A percentile compares a stretch with the other conserved stretches of the same genome.
Conservation (phyloP, 352 stramenopile genomes). For the Phytophthora sp. region DNA sequence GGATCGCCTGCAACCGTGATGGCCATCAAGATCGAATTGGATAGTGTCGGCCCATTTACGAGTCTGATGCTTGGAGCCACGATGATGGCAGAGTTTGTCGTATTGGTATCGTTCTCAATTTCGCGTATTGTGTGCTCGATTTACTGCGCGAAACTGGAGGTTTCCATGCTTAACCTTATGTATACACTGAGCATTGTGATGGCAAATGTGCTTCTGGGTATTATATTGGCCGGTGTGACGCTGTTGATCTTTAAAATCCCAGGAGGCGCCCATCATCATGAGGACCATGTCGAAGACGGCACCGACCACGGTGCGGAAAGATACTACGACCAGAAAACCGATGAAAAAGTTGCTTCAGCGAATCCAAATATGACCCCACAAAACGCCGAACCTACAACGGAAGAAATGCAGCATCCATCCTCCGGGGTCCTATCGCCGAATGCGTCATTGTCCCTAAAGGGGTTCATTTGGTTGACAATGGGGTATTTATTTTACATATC, state of each 20-base stretch:
- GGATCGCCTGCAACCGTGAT: no score
- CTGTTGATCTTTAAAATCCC: conserved; percentile 69
- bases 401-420: conserved; percentile 37
- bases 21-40: no score
- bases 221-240: conserved; percentile 44
- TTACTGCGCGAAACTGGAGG: conserved; percentile 62
- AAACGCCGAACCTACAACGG: conserved; percentile 40
- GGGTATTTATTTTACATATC: conserved; percentile 68
- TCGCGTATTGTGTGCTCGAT: conserved; percentile 67
- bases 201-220: conserved; percentile 59
- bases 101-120: conserved; percentile 72
- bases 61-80: conserved; percentile 74
- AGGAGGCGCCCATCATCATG: conserved; percentile 19
- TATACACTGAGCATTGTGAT: conserved; percentile 61
- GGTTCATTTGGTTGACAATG: conserved; percentile 67
- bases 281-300: conserved; percentile 4
- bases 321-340: conserved; percentile 29
- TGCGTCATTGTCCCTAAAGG: conserved; percentile 55
- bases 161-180: conserved; percentile 58
- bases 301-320: not conserved
- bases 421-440: conserved; percentile 19
- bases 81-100: conserved; percentile 68
- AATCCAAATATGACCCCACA: conserved; percentile 49
- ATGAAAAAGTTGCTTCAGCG: conserved; percentile 10
- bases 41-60: conserved; percentile 70